phyloP scores from a whole-genome alignment of 192 early-diverging fungal species.

The Backusella liffmaniae region DNA sequence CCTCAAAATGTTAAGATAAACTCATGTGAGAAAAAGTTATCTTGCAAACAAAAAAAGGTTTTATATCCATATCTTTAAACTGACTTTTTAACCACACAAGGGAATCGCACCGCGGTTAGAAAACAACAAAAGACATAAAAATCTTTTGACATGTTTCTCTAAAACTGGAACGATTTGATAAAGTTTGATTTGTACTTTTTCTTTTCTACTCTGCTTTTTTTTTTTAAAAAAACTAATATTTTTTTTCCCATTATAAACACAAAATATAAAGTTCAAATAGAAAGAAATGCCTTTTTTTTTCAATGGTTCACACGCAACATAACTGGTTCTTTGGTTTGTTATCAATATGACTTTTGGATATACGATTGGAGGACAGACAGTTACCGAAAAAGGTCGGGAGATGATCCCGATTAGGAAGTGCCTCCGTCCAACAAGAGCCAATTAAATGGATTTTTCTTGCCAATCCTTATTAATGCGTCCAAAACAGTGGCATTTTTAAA shows the following conservation, averaged over 20 bases:
- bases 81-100: slow-evolving; percentile 1
- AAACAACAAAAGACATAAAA: not conserved
- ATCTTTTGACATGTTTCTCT: not conserved
- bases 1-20: not conserved
- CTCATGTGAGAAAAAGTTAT: not conserved
- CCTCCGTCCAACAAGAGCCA: not conserved
- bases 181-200: not conserved
- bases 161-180: not conserved
- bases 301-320: not conserved
- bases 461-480: not conserved
- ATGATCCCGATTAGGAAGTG: not conserved
- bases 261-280: not conserved
- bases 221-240: not conserved
- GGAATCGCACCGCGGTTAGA: slow-evolving; percentile 5
- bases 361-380: slow-evolving; percentile 4
- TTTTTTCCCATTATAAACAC: not conserved
- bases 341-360: not conserved
- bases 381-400: slow-evolving; percentile 6
- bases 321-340: not conserved
- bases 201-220: not conserved
- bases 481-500: not conserved
- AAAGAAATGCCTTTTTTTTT: not conserved
- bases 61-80: slow-evolving; percentile 4
- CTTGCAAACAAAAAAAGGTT: not conserved
- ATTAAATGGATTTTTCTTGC: not conserved